phyloP scores from a whole-genome alignment of 2,329 filamentous ascomycete species.

The Penicillium oxalicum region DNA sequence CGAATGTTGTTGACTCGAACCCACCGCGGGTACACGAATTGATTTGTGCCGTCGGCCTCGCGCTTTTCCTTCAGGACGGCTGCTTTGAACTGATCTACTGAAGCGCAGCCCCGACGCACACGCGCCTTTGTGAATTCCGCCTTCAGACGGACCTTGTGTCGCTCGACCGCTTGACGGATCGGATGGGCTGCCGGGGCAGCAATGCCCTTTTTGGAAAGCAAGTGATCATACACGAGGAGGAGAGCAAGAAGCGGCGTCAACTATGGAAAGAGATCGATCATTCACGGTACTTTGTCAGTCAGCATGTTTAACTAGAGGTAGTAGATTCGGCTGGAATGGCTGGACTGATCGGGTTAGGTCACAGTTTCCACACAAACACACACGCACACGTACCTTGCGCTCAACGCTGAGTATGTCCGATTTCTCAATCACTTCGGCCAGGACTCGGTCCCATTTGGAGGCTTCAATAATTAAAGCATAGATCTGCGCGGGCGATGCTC shows the following conservation, averaged over 20 bases:
- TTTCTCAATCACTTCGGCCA: constrained; percentile 85
- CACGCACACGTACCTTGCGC: constrained; percentile 61
- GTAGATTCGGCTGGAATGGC: neutral
- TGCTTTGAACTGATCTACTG: constrained; percentile 57
- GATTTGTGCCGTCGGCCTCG: constrained; percentile 35
- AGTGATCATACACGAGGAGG: constrained; percentile 77
- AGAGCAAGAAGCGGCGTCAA: constrained; percentile 74
- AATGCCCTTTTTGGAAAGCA: constrained; percentile 75
- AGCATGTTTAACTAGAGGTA: constrained; percentile 19
- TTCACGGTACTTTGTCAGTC: constrained; percentile 30
- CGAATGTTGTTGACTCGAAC: constrained; percentile 78
- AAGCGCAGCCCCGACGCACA: constrained; percentile 63
- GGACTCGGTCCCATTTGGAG: constrained; percentile 79
- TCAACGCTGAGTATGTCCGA: constrained; percentile 71
- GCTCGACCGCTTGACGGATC: constrained; percentile 65
- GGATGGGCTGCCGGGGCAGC: constrained; percentile 74
- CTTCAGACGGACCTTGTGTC: constrained; percentile 72
- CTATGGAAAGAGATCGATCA: constrained; percentile 41
- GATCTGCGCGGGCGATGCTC: constrained; percentile 72
- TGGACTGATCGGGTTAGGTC: no score
- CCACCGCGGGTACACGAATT: constrained; percentile 70
- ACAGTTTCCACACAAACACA: no score
- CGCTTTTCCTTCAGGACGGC: constrained; percentile 36
- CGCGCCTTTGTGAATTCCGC: constrained; percentile 79
- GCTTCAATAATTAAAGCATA: constrained; percentile 84